phyloP scores from a whole-genome alignment of 1,139 yeast genomes.

The Eremothecium cymbalariae region DNA sequence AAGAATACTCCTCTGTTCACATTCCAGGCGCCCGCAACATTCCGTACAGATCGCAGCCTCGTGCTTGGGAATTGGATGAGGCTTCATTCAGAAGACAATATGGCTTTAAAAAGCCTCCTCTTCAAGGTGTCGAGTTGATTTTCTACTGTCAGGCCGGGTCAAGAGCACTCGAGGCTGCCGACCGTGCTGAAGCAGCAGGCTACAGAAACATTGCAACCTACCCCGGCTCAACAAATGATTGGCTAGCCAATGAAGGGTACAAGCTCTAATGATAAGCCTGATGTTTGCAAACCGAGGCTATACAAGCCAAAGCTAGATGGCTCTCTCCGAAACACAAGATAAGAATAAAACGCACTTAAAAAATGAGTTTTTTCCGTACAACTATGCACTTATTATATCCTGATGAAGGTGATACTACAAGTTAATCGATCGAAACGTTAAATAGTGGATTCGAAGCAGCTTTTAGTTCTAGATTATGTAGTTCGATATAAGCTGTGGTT shows the following conservation, averaged over 20 bases:
- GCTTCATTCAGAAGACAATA: slow-evolving; percentile 73
- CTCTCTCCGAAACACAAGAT: too few species aligned
- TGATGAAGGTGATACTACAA: too few species aligned
- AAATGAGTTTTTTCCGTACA: too few species aligned
- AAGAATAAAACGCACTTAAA: too few species aligned
- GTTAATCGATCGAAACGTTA: too few species aligned
- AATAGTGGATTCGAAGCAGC: too few species aligned
- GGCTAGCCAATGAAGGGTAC: slow-evolving; percentile 40
- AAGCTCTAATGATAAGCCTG: slow-evolving; percentile 14
- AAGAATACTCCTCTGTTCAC: slow-evolving; percentile 48
- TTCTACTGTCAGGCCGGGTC: slow-evolving; percentile 93
- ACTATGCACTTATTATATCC: too few species aligned
- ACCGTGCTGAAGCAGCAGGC: slow-evolving; percentile 80
- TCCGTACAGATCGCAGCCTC: slow-evolving; percentile 86
- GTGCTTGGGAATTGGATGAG: slow-evolving; percentile 68
- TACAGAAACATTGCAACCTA: slow-evolving; percentile 69
- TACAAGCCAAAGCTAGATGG: too few species aligned
- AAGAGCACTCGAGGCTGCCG: slow-evolving; percentile 83
- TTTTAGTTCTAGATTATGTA: too few species aligned
- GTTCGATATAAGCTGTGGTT: too few species aligned
- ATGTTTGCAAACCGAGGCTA: too few species aligned
- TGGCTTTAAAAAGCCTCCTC: slow-evolving; percentile 73
- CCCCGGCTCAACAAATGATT: slow-evolving; percentile 79
- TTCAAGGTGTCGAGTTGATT: slow-evolving; percentile 60
- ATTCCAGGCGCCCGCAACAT: slow-evolving; percentile 86